Conservation (phyloP, 495 filamentous ascomycete genomes). For the Penicillium chermesinum region DNA sequence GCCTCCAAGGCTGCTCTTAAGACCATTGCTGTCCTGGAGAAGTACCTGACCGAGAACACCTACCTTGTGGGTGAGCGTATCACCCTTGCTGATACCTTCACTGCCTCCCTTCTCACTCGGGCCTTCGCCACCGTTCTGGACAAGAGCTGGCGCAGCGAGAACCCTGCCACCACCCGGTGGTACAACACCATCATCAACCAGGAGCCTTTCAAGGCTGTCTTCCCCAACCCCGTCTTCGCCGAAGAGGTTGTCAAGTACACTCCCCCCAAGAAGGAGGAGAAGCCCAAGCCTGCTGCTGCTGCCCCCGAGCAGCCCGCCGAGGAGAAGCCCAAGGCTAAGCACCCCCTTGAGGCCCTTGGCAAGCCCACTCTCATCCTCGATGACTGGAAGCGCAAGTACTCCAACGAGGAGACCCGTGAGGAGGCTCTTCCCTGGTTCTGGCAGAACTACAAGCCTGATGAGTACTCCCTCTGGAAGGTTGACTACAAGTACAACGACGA, state of each 20-base stretch:
- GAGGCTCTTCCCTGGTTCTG: constrained; percentile 96
- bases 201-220: constrained; percentile 77
- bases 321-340: constrained; percentile 87
- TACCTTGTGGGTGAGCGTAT: constrained; percentile 97
- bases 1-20: constrained; percentile 59
- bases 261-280: constrained; percentile 84
- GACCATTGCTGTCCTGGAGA: constrained; percentile 66
- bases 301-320: constrained; percentile 54
- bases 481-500: constrained; percentile 99
- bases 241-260: constrained; percentile 82
- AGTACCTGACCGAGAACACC: constrained; percentile 87
- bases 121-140: constrained; percentile 27
- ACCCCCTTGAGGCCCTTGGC: constrained; percentile 84
- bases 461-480: constrained; percentile 89
- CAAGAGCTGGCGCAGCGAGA: constrained; percentile 48
- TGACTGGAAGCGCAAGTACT: constrained; percentile 98
- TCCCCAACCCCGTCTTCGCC: constrained; percentile 65
- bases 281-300: constrained; percentile 56
- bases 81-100: constrained; percentile 91
- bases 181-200: constrained; percentile 91
- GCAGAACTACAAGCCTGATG: constrained; percentile 85
- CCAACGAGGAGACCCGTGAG: constrained; percentile 83
- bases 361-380: constrained; percentile 78
- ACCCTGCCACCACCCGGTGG: constrained; percentile 89
- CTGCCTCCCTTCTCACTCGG: constrained; percentile 57